Evolutionary conservation across 805 yeast species (phyloP).

Genomic region (Candida cerambycidarum): DNA sequence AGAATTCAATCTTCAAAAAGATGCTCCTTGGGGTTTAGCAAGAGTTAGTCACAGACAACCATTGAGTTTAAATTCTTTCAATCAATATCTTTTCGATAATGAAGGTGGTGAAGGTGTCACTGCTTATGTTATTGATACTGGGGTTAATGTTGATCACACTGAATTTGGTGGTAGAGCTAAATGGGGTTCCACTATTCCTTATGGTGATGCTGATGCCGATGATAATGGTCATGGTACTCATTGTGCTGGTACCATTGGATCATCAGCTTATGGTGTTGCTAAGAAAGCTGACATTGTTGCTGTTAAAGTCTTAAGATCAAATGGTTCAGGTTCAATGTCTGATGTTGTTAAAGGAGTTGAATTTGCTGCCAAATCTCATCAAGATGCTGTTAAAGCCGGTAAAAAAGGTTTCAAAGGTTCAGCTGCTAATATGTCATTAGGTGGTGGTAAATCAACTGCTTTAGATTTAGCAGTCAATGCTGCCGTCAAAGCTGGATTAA

Average conservation of each 20-base stretch:
- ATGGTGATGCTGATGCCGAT: constrained; percentile 67
- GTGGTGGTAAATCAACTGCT: constrained; percentile 89
- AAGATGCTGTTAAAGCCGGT: constrained; percentile 47
- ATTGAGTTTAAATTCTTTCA: constrained; percentile 65
- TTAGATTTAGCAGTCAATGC: constrained; percentile 87
- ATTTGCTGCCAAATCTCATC: constrained; percentile 75
- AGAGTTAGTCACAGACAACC: constrained; percentile 82
- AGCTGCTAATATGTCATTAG: constrained; percentile 89
- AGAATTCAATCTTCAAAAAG: constrained; percentile 67
- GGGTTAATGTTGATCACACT: constrained; percentile 70
- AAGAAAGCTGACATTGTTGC: constrained; percentile 78
- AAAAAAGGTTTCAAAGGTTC: constrained; percentile 78
- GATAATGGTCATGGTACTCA: constrained; percentile 96
- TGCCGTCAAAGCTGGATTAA: constrained; percentile 84
- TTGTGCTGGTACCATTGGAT: constrained; percentile 94
- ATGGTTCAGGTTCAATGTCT: constrained; percentile 82
- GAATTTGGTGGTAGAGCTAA: constrained; percentile 82
- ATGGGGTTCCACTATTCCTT: constrained; percentile 84
- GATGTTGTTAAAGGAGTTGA: constrained; percentile 85
- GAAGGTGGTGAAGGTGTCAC: constrained; percentile 83
- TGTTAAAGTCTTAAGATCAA: constrained; percentile 77
- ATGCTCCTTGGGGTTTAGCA: constrained; percentile 94
- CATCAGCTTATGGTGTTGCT: constrained; percentile 78
- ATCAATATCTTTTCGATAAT: constrained; percentile 69
- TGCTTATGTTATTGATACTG: constrained; percentile 87